phyloP scores from a whole-genome alignment of 2,329 filamentous ascomycete species.

The Conoideocrella luteorostrata region DNA sequence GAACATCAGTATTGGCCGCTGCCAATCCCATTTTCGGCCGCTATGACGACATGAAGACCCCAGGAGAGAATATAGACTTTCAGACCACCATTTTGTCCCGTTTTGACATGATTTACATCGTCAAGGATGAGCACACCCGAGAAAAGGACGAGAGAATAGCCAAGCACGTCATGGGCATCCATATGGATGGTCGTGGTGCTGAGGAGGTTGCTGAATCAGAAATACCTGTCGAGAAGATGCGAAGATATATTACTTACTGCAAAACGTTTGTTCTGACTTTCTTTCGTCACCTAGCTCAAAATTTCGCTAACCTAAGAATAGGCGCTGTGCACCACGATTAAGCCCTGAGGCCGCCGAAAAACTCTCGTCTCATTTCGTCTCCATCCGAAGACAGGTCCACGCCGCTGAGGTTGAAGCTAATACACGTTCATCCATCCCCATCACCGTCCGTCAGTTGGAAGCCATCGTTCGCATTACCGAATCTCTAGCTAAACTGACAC shows the following conservation, averaged over 20 bases:
- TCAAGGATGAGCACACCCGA: constrained; percentile 88
- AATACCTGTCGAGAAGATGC: constrained; percentile 94
- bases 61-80: constrained; percentile 98
- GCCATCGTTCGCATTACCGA: constrained; percentile 97
- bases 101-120: constrained; percentile 99
- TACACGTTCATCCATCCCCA: constrained; percentile 86
- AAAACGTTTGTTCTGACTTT: constrained; percentile 76
- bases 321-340: constrained; percentile 85
- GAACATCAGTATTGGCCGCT: constrained; percentile 90
- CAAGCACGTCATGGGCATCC: constrained; percentile 93
- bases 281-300: background rate
- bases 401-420: constrained; percentile 86
- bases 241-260: constrained; percentile 94
- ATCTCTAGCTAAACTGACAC: constrained; percentile 82
- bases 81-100: constrained; percentile 96
- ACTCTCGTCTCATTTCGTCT: constrained; percentile 93
- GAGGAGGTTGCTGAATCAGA: constrained; percentile 82
- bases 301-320: constrained; percentile 32
- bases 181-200: constrained; percentile 80
- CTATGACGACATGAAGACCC: constrained; percentile 96
- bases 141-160: constrained; percentile 89
- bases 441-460: constrained; percentile 94
- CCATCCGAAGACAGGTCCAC: constrained; percentile 90
- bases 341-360: constrained; percentile 90
- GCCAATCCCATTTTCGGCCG: constrained; percentile 97